Conservation (phyloP, 2,329 filamentous ascomycete species). For the Fusarium sp. region DNA sequence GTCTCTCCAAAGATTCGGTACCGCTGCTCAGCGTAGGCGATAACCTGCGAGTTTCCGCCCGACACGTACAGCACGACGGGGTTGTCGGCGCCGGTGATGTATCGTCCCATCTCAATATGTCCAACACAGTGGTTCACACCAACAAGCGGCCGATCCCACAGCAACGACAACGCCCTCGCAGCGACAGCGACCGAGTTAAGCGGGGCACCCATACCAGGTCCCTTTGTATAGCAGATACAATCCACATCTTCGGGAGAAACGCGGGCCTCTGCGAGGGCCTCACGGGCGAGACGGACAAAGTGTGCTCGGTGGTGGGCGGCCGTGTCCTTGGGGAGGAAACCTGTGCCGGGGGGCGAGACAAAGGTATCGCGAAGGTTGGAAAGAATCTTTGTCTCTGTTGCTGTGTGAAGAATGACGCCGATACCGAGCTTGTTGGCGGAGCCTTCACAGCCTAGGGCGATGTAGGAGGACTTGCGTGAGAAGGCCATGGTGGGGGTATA, state of each 20-base stretch:
- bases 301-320: slow-evolving; percentile 89
- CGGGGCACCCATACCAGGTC: slow-evolving; percentile 96
- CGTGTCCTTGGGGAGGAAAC: slow-evolving; percentile 97
- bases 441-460: slow-evolving; percentile 79
- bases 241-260: slow-evolving; percentile 76
- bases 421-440: slow-evolving; percentile 98
- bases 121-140: slow-evolving; percentile 98
- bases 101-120: slow-evolving; percentile 97
- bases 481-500: slow-evolving; percentile 35
- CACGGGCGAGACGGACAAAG: slow-evolving; percentile 85
- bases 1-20: slow-evolving; percentile 99
- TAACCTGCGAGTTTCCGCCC: slow-evolving; percentile 97
- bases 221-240: slow-evolving; percentile 95
- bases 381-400: slow-evolving; percentile 73
- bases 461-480: slow-evolving; percentile 56
- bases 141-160: slow-evolving; percentile 91
- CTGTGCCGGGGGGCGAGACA: slow-evolving; percentile 88
- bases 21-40: slow-evolving; percentile 92
- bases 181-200: slow-evolving; percentile 88
- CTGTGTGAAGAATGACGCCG: slow-evolving; percentile 86
- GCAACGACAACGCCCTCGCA: slow-evolving; percentile 81
- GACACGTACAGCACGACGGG: slow-evolving; percentile 96
- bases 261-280: slow-evolving; percentile 78
- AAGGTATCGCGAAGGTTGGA: slow-evolving; percentile 97
- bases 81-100: slow-evolving; percentile 90